Evolutionary conservation across 2,329 filamentous ascomycete genomes (phyloP), one percentile per base, ranked within the genome.

Genomic region (Alternaria atra): DNA sequence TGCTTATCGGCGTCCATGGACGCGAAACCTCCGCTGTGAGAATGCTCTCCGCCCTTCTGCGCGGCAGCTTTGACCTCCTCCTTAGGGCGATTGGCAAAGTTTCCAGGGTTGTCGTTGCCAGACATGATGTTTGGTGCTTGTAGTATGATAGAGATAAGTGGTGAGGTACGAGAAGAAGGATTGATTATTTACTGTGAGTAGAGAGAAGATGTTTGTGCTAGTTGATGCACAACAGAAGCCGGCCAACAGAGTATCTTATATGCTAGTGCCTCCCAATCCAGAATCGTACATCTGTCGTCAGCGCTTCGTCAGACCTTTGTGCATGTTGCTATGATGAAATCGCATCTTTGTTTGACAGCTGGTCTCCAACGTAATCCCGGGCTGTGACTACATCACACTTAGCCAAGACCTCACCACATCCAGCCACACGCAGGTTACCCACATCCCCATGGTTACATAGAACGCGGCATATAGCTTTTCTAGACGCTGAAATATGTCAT

Each of bases 21-120:
- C 2, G 78, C 77, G 56, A 81, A 80, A 23, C 79, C 80, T 17
- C 74, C 73, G 6, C 54, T 55, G 58, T 77, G 73, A 29, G 70
- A 75, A 20, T 77, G 69, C 59, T 81, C 73, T 25, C 80, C 82
- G 29, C 81, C 81, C 71, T 82, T 83, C 27, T 72, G 74, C 2
- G 80, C 82, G 52, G 83, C 82, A 15, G 77, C 75, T 54, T 77
- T 72, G 39, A 84, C 81, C 60, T 84, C 81, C 34, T 83, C 81
- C 48, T 80, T 80, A 50, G 82, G 73, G 54, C 81, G 81, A 74
- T 84, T 84, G 75, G 81, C 81, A 65, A 84, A 84, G 76, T 84
- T 84, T 57, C 79, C 80, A 42, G 81, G 80, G 73, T 84, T 84
- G 46, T 78, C 77, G 74, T 84, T 84, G 58, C 65, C 63, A 50